phyloP scores from a whole-genome alignment of 305 asterid species.

The Caryopteris hybrid region DNA sequence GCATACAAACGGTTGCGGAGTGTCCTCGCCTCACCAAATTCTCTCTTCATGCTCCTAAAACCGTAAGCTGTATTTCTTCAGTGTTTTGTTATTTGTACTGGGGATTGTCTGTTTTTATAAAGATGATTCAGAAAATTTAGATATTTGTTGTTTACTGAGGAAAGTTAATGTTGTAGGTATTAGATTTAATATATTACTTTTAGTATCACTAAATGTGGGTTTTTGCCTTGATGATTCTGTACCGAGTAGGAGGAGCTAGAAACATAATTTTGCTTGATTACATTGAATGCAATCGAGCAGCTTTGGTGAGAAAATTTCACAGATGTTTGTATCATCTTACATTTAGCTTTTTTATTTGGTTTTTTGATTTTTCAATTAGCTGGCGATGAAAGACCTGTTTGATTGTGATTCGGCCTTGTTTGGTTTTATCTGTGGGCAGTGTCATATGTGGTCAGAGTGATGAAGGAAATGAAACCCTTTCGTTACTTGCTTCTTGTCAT shows the following conservation, averaged over 20 bases:
- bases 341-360: background rate
- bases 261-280: background rate
- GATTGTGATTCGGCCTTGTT: background rate
- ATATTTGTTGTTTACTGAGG: background rate
- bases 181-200: background rate
- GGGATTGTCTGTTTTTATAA: background rate
- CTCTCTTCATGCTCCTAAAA: conserved; percentile 55
- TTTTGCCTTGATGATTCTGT: background rate
- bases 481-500: background rate
- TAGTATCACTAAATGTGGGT: background rate
- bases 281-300: background rate
- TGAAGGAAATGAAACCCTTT: background rate
- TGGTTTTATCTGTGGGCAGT: background rate
- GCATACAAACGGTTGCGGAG: conserved; percentile 31
- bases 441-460: no score
- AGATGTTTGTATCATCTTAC: background rate
- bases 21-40: conserved; percentile 57
- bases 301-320: background rate
- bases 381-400: no score
- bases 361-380: background rate
- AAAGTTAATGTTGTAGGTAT: background rate
- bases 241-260: background rate
- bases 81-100: background rate
- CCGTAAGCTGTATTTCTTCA: conserved; percentile 28
- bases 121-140: background rate